Conservation (phyloP, 2,329 filamentous ascomycete species). For the Epichloe sp. region DNA sequence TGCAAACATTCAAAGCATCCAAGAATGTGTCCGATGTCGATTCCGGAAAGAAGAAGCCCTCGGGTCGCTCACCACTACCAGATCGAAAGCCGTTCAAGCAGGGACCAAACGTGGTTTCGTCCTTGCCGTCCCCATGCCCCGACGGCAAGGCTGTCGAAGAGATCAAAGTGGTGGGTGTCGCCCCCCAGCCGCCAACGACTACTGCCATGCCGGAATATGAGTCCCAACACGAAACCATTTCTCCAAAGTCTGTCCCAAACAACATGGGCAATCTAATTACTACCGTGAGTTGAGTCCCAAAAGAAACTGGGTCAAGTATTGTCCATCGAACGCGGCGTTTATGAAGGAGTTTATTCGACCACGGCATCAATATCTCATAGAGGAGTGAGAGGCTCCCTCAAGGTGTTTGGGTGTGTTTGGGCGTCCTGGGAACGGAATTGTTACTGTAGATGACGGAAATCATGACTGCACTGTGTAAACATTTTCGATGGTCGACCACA, state of each 20-base stretch:
- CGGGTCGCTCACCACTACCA: conserved; percentile 4
- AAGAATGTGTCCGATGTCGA: conserved; percentile 20
- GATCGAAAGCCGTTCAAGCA: neutral
- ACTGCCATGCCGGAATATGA: conserved; percentile 4
- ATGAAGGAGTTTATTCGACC: neutral
- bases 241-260: conserved; percentile 27
- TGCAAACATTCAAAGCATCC: conserved; percentile 31
- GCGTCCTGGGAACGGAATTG: neutral
- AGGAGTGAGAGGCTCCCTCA: neutral
- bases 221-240: conserved; percentile 23
- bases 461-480: neutral
- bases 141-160: neutral
- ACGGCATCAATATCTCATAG: neutral
- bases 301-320: neutral
- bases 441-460: neutral
- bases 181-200: conserved; percentile 9
- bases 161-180: conserved; percentile 7
- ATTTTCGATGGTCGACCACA: neutral
- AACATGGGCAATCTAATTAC: conserved; percentile 28
- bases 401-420: neutral
- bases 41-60: conserved; percentile 12
- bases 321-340: no score
- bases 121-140: neutral
- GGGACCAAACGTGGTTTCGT: neutral
- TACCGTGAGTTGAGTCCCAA: conserved; percentile 9